A percentile compares a stretch with the other conserved stretches of the same genome.
Evolutionary conservation across 371 early-diverging fungal species (phyloP).

Genomic region (Mucor indicus): DNA sequence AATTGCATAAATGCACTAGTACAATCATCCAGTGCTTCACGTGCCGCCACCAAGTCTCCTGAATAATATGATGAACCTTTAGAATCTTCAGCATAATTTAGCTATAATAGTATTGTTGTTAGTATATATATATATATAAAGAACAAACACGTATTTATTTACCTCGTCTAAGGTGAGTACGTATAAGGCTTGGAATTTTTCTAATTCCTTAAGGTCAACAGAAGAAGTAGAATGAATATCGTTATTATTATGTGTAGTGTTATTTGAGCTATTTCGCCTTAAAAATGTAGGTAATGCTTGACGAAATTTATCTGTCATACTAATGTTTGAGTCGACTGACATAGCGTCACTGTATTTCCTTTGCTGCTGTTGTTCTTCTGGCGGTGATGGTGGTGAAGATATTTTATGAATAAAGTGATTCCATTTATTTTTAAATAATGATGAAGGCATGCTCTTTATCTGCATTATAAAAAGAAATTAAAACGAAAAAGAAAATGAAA

Average conservation of each 20-base stretch:
- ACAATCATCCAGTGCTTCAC: conserved; percentile 35
- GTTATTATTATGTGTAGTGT: too few relatives aligned
- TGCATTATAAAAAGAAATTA: too few relatives aligned
- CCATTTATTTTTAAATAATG: too few relatives aligned
- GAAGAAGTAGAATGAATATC: neutral
- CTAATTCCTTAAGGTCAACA: conserved; percentile 4
- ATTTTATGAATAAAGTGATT: too few relatives aligned
- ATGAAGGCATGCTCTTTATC: too few relatives aligned
- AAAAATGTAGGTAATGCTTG: conserved; percentile 19
- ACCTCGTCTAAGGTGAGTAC: conserved; percentile 21
- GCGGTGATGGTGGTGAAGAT: too few relatives aligned
- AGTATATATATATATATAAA: too few relatives aligned
- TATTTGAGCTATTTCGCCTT: conserved; percentile 5
- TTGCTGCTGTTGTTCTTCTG: too few relatives aligned
- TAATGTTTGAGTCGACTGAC: conserved; percentile 18
- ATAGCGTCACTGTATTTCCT: conserved; percentile 18
- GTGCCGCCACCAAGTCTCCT: conserved; percentile 36
- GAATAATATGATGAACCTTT: conserved; percentile 38
- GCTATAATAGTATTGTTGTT: too few relatives aligned
- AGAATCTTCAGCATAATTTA: conserved; percentile 40
- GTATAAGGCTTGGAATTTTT: conserved; percentile 12
- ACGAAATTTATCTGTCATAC: conserved; percentile 14
- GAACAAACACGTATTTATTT: too few relatives aligned
- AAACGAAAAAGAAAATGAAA: too few relatives aligned
- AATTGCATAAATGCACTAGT: conserved; percentile 24